Percentiles rank a stretch among this genome's conserved stretches.
Conservation (phyloP, 2,329 filamentous ascomycete species). For the Helminthosporium solani region DNA sequence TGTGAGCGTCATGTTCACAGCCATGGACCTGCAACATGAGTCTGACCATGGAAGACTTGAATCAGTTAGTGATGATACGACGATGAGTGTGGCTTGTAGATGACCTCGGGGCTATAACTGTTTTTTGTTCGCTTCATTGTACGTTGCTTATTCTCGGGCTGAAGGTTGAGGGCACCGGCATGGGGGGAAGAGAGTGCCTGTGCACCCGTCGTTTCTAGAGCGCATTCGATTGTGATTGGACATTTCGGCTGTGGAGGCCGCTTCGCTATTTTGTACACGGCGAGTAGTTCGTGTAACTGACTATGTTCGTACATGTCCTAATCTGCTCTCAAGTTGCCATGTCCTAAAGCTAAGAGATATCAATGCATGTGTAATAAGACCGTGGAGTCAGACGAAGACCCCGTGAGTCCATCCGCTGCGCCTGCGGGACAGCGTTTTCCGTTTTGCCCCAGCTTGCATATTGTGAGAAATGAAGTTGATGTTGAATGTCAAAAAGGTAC, state of each 20-base stretch:
- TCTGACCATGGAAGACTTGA: not conserved
- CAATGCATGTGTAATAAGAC: too few relatives aligned
- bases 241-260: too few relatives aligned
- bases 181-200: not conserved
- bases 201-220: not conserved
- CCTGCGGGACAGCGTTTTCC: too few relatives aligned
- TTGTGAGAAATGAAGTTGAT: not conserved
- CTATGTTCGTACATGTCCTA: too few relatives aligned
- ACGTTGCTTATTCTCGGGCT: not conserved
- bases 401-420: too few relatives aligned
- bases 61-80: too few relatives aligned
- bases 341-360: not conserved
- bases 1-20: not conserved
- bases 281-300: too few relatives aligned
- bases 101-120: not conserved
- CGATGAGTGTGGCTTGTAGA: not conserved
- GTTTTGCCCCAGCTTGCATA: not conserved
- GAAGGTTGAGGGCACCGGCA: not conserved
- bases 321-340: not conserved
- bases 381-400: too few relatives aligned
- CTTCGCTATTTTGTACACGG: not conserved
- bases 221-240: not conserved
- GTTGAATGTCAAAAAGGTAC: not conserved
- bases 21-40: not conserved
- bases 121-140: not conserved